These are phyloP conservation scores for Diaporthe sp. DNA, from an alignment of 2,329 filamentous ascomycete species.

Conservation along the genomic window DNA sequence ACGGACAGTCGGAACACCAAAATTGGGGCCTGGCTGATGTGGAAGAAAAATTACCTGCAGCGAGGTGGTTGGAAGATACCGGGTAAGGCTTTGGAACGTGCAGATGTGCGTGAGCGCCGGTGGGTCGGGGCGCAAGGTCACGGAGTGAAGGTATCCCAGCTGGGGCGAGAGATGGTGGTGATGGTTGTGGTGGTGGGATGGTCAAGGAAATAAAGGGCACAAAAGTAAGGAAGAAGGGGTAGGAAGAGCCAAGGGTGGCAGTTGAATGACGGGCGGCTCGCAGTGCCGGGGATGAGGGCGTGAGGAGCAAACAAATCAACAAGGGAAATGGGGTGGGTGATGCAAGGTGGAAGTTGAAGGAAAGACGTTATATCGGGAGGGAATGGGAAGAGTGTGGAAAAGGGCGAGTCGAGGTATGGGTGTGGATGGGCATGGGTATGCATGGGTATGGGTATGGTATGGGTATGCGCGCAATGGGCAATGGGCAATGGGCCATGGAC, in stretches of 20 bases:
- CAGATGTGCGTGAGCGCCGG: neutral
- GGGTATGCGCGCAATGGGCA: constrained; percentile 16
- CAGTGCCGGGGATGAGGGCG: constrained; percentile 16
- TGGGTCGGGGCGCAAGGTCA: constrained; percentile 1
- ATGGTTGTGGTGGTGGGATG: constrained; percentile 13
- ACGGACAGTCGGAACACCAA: constrained; percentile 27
- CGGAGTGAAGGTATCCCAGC: constrained; percentile 14
- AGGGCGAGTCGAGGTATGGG: constrained; percentile 38
- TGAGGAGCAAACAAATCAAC: constrained; percentile 36
- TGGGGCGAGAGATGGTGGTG: neutral
- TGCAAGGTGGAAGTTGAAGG: constrained; percentile 37
- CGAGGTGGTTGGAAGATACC: neutral
- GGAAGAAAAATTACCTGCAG: constrained; percentile 2
- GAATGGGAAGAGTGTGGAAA: constrained; percentile 39
- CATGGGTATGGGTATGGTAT: constrained; percentile 14
- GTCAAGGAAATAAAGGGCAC: constrained; percentile 20
- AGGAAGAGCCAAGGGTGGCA: constrained; percentile 3
- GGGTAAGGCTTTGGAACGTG: neutral
- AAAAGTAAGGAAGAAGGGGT: constrained; percentile 13
- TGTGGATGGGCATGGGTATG: constrained; percentile 27
- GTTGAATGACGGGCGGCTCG: constrained; percentile 5
- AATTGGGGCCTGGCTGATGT: constrained; percentile 9
- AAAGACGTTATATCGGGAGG: constrained; percentile 37
- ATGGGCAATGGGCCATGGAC: constrained; percentile 32
- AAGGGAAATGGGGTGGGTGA: constrained; percentile 35